Conservation (phyloP, 2,329 filamentous ascomycete genomes). For the Epichloe uncinata region DNA sequence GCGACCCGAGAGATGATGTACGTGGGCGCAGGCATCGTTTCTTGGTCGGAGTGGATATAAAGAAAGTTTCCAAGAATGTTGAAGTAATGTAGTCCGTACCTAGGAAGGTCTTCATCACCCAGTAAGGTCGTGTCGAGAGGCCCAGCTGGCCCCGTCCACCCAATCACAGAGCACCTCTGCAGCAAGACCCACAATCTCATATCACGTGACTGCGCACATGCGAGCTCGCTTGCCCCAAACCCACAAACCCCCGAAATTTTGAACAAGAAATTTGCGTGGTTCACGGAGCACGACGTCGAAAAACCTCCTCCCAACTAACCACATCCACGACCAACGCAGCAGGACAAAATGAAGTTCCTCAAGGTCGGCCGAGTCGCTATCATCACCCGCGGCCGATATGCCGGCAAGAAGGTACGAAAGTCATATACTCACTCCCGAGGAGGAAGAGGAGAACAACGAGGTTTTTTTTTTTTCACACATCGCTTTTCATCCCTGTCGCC, state of each 20-base stretch:
- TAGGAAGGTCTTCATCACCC: too few species aligned
- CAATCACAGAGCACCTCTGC: not conserved
- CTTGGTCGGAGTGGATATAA: not conserved
- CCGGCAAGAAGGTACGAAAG: conserved; percentile 91
- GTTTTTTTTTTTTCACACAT: not conserved
- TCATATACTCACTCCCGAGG: not conserved
- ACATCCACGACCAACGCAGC: conserved; percentile 27
- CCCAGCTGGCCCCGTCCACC: not conserved
- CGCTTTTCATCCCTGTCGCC: not conserved
- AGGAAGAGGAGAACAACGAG: not conserved
- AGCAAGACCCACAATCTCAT: not conserved
- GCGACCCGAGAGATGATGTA: conserved; percentile 48
- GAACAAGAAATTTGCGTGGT: conserved; percentile 21
- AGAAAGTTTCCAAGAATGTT: too few species aligned
- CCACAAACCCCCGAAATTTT: conserved; percentile 29
- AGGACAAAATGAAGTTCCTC: conserved; percentile 65
- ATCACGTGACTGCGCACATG: conserved; percentile 24
- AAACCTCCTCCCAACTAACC: conserved; percentile 17
- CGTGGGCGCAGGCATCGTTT: conserved; percentile 36
- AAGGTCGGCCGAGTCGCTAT: conserved; percentile 99
- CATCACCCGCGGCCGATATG: conserved; percentile 97
- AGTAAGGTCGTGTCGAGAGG: too few species aligned
- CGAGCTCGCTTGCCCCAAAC: conserved; percentile 25
- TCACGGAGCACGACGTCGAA: conserved; percentile 21
- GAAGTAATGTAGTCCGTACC: too few species aligned